phyloP scores from a whole-genome alignment of 1,284 basidiomycete genomes.

The Omphalotus olearius region DNA sequence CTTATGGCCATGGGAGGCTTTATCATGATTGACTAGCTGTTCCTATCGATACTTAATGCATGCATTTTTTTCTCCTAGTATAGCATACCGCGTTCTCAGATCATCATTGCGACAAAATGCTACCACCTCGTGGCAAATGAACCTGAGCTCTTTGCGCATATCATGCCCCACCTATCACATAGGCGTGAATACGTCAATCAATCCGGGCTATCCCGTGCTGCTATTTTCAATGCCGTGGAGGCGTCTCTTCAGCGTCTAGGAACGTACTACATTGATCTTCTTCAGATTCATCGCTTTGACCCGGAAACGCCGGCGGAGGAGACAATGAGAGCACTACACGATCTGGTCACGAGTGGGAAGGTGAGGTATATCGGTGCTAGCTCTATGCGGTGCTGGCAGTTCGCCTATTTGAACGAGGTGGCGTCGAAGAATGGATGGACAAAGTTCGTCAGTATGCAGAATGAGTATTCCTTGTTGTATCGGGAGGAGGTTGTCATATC shows the following conservation, averaged over 20 bases:
- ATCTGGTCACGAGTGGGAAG: constrained; percentile 34
- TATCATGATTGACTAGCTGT: neutral
- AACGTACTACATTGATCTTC: constrained; percentile 33
- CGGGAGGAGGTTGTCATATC: constrained; percentile 27
- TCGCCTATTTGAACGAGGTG: constrained; percentile 22
- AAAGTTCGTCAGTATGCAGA: constrained; percentile 26
- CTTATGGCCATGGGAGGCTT: no score
- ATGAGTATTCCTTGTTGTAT: constrained; percentile 26
- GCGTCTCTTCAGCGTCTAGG: constrained; percentile 27
- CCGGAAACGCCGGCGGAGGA: constrained; percentile 30
- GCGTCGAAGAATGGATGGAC: constrained; percentile 21
- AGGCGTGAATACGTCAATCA: constrained; percentile 32
- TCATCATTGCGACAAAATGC: constrained; percentile 32
- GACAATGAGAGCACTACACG: constrained; percentile 39
- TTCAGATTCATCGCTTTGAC: constrained; percentile 36
- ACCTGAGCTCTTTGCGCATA: constrained; percentile 2
- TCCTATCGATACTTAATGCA: no score
- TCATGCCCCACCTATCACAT: constrained; percentile 14
- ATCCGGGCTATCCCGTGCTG: constrained; percentile 29
- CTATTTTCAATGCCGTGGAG: constrained; percentile 34
- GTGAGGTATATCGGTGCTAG: constrained; percentile 38
- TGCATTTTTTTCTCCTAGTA: constrained; percentile 19
- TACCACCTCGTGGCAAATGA: constrained; percentile 15
- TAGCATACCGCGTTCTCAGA: constrained; percentile 40
- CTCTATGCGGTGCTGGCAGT: constrained; percentile 32